phyloP scores from a whole-genome alignment of 2,329 filamentous ascomycete species.

The Tolypocladium tropicale region DNA sequence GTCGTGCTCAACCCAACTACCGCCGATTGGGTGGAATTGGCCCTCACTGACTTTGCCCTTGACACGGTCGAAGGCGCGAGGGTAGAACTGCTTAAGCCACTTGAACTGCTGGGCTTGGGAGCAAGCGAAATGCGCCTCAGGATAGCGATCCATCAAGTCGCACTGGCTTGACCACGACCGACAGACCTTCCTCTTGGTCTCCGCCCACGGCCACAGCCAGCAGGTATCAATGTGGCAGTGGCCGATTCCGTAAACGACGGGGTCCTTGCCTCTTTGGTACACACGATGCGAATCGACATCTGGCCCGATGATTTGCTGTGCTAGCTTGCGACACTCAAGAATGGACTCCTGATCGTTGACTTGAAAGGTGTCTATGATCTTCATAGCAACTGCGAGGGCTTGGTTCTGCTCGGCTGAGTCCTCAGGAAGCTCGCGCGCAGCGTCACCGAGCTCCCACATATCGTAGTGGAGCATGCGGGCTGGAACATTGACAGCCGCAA shows the following conservation, averaged over 20 bases:
- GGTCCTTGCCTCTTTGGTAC: slow-evolving; percentile 64
- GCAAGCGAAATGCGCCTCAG: slow-evolving; percentile 83
- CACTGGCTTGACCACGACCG: slow-evolving; percentile 97
- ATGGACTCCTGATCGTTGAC: slow-evolving; percentile 71
- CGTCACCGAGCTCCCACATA: slow-evolving; percentile 93
- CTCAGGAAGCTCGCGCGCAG: slow-evolving; percentile 78
- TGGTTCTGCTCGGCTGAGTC: slow-evolving; percentile 85
- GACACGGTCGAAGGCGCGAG: slow-evolving; percentile 79
- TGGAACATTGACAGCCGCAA: slow-evolving; percentile 79
- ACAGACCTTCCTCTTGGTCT: slow-evolving; percentile 93
- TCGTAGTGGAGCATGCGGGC: slow-evolving; percentile 80
- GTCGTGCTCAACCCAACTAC: slow-evolving; percentile 98
- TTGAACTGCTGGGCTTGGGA: slow-evolving; percentile 97
- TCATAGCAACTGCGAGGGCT: slow-evolving; percentile 72
- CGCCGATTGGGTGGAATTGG: slow-evolving; percentile 87
- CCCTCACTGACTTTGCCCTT: slow-evolving; percentile 85
- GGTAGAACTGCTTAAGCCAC: slow-evolving; percentile 88
- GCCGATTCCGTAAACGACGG: slow-evolving; percentile 79
- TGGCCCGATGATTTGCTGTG: slow-evolving; percentile 70
- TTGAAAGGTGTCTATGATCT: slow-evolving; percentile 85
- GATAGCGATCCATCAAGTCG: slow-evolving; percentile 88
- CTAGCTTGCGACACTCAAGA: slow-evolving; percentile 70
- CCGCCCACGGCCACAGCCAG: slow-evolving; percentile 97
- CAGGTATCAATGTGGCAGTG: slow-evolving; percentile 98
- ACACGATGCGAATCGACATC: slow-evolving; percentile 75